Percentiles rank a stretch among this genome's conserved stretches.
Evolutionary conservation across 768 basidiomycete genomes (phyloP).

Genomic region (Psilocybe cubensis): DNA sequence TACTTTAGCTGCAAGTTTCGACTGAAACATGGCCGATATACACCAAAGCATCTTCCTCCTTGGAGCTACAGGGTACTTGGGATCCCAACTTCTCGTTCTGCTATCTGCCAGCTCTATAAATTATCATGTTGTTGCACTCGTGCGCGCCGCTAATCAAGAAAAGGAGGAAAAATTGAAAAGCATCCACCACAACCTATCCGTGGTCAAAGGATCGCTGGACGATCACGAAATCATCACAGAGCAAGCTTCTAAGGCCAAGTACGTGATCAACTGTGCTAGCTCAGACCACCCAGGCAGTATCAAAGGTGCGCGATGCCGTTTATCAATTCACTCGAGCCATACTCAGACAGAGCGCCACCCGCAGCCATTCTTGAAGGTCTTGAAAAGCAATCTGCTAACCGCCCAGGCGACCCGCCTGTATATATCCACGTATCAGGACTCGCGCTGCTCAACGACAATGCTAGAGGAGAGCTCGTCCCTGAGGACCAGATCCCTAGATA

Average conservation of each 20-base stretch:
- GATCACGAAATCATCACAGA: slow-evolving; percentile 37
- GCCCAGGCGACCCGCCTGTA: slow-evolving; percentile 41
- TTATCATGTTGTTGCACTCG: slow-evolving; percentile 37
- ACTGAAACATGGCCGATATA: not conserved
- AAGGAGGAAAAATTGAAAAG: slow-evolving; percentile 31
- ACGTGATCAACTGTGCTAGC: slow-evolving; percentile 44
- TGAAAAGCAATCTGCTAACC: slow-evolving; percentile 34
- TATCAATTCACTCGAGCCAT: no score
- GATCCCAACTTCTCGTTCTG: slow-evolving; percentile 39
- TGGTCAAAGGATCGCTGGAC: slow-evolving; percentile 42
- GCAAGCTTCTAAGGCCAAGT: slow-evolving; percentile 37
- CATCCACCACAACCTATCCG: slow-evolving; percentile 34
- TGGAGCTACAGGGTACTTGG: slow-evolving; percentile 50
- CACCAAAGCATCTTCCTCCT: slow-evolving; percentile 36
- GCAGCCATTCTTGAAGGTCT: slow-evolving; percentile 43
- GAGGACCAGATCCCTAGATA: slow-evolving; percentile 31
- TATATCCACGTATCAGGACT: slow-evolving; percentile 48
- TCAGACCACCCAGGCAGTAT: slow-evolving; percentile 41
- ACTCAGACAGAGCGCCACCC: no score
- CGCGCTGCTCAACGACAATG: slow-evolving; percentile 43
- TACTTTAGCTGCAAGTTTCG: not conserved
- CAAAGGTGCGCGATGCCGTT: slow-evolving; percentile 33
- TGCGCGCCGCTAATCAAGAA: slow-evolving; percentile 34
- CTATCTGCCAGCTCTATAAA: slow-evolving; percentile 30
- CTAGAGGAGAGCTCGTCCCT: slow-evolving; percentile 38